A percentile compares a stretch with the other conserved stretches of the same genome.
phyloP scores from a whole-genome alignment of 768 basidiomycete species.

The Suillus fuscotomentosus region DNA sequence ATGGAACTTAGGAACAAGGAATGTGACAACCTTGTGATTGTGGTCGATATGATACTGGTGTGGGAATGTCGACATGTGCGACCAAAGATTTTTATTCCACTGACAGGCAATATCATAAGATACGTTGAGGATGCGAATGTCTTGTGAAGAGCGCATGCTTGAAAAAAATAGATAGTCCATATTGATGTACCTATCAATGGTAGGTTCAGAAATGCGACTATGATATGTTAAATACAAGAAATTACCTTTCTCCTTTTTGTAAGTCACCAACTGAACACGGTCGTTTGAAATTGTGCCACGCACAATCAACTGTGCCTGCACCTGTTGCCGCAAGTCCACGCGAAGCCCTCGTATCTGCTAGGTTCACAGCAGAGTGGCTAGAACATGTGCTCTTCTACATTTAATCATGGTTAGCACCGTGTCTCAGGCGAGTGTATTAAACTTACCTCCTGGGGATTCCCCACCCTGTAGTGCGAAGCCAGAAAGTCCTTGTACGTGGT shows the following conservation, averaged over 20 bases:
- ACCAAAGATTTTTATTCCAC: slow-evolving; percentile 14
- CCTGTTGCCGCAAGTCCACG: slow-evolving; percentile 3
- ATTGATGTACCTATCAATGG: background rate
- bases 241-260: slow-evolving; percentile 11
- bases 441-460: slow-evolving; percentile 1
- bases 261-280: slow-evolving; percentile 4
- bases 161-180: slow-evolving; percentile 4
- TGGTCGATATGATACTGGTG: background rate
- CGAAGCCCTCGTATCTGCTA: background rate
- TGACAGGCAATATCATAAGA: slow-evolving; percentile 29
- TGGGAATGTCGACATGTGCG: background rate
- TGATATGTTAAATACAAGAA: background rate
- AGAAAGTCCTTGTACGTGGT: slow-evolving; percentile 16
- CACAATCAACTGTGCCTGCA: slow-evolving; percentile 3
- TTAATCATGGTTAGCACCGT: background rate
- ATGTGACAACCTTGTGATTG: slow-evolving; percentile 5
- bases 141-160: background rate
- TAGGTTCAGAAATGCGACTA: background rate
- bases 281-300: background rate
- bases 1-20: slow-evolving; percentile 36
- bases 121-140: background rate
- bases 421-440: background rate
- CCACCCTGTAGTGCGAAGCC: slow-evolving; percentile 7
- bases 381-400: slow-evolving; percentile 1
- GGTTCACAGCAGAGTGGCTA: background rate